Base-by-base conservation (phyloP, 805 yeast species). In the Candida maesae region DNA sequence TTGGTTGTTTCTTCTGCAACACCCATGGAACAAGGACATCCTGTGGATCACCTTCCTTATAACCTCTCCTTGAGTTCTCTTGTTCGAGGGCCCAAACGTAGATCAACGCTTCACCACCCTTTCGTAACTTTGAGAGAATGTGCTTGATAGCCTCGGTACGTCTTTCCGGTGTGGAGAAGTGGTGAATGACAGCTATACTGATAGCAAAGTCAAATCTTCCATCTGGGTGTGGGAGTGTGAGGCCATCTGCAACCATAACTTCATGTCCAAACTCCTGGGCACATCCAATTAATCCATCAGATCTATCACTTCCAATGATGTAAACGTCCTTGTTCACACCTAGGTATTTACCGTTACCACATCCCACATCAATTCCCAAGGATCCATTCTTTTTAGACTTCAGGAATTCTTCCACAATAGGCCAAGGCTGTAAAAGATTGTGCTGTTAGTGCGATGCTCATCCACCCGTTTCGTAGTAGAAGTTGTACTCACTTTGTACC, bases 71-170 rank as follows among this genome's bases (percentile, higher is more conserved):
- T 0, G 95, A 84, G 18, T 70, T 73, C 42, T 81, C 84, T 61
- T 93, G 99, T 50, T 93, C 99, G 38, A 93, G 63, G 0, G 99
- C 99, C 99, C 99, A 93, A 38, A 95, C 95, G 60, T 91, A 93
- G 7, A 93, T 75, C 53, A 93, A 65, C 0, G 87, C 84, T 38
- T 72, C 74, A 1, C 95, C 96, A 1, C 78, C 79, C 0, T 48
- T 40, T 31, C 60, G 68, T 39, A 93, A 59, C 44, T 76, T 76
- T 16, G 79, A 63, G 28, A 93, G 58, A 2, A 90, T 81, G 44
- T 84, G 84, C 12, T 52, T 51, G 7, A 93, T 80, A 1, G 96
- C 97, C 8, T 74, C 76, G 2, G 85, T 60, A 38, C 99, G 71
- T 56, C 99, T 73, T 46, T 79, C 83, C 15, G 74, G 75, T 0